Percentiles rank a stretch among this genome's conserved stretches.
These are phyloP conservation scores for Aspergillus quadrilineatus DNA, from an alignment of 2,329 filamentous ascomycete genomes.

Conservation along the genomic window DNA sequence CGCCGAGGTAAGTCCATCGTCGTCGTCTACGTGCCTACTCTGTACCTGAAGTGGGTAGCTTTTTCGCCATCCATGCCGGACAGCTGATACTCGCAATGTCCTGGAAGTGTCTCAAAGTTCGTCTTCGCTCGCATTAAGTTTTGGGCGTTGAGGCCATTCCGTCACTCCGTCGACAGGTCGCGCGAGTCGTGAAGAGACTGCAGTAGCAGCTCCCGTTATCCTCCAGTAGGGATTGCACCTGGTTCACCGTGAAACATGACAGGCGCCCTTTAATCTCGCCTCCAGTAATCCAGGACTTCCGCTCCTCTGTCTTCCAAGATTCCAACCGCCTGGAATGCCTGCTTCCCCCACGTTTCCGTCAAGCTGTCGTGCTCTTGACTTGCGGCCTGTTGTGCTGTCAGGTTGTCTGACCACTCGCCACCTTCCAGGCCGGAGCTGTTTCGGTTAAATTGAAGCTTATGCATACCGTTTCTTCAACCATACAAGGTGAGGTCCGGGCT, in stretches of 20 bases:
- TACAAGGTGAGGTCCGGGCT: constrained; percentile 12
- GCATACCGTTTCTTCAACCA: constrained; percentile 4
- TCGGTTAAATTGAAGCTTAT: constrained; percentile 5
- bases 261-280: constrained; percentile 23
- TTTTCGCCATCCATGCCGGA: background rate
- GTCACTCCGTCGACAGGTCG: background rate
- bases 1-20: background rate
- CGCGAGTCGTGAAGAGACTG: background rate
- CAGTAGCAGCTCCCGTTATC: background rate
- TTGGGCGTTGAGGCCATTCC: background rate
- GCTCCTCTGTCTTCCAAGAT: background rate
- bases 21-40: background rate
- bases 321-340: constrained; percentile 2
- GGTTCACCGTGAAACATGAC: constrained; percentile 28
- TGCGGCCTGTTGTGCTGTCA: background rate
- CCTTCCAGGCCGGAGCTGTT: background rate
- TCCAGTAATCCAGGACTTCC: constrained; percentile 1
- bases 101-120: background rate
- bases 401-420: background rate
- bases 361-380: background rate
- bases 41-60: background rate
- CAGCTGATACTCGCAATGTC: background rate
- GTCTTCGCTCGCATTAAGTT: background rate
- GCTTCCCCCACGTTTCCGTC: background rate
- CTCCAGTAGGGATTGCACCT: background rate